Conservation (phyloP, 805 yeast species). For the Candida peoriensis region DNA sequence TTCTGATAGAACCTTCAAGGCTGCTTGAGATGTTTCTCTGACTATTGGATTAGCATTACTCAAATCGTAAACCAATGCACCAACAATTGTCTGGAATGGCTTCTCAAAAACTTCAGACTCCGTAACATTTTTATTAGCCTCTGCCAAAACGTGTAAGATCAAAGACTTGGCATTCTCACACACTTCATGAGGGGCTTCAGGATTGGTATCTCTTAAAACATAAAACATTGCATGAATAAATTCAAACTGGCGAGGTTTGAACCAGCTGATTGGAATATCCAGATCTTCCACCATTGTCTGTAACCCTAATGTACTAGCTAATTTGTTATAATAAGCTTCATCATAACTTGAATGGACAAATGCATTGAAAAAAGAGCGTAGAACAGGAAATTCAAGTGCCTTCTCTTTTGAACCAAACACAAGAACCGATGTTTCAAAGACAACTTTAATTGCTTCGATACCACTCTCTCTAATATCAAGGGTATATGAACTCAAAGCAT, state of each 20-base stretch:
- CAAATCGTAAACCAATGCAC: slow-evolving; percentile 88
- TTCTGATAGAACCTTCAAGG: slow-evolving; percentile 62
- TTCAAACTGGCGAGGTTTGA: slow-evolving; percentile 75
- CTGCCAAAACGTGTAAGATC: slow-evolving; percentile 55
- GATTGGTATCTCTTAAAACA: slow-evolving; percentile 84
- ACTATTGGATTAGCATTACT: slow-evolving; percentile 84
- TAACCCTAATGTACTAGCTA: slow-evolving; percentile 87
- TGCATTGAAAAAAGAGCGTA: slow-evolving; percentile 70
- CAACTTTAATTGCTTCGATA: slow-evolving; percentile 52
- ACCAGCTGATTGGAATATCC: slow-evolving; percentile 65
- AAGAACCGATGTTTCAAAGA: slow-evolving; percentile 55
- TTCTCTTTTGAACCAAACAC: slow-evolving; percentile 66
- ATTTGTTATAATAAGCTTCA: slow-evolving; percentile 77
- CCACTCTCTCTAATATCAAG: slow-evolving; percentile 69
- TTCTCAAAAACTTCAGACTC: slow-evolving; percentile 60
- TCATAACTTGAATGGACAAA: slow-evolving; percentile 91
- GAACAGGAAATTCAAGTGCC: slow-evolving; percentile 67
- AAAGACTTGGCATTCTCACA: slow-evolving; percentile 65
- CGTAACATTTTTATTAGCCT: slow-evolving; percentile 59
- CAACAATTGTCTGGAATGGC: slow-evolving; percentile 74
- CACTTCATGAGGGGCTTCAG: slow-evolving; percentile 80
- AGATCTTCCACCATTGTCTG: slow-evolving; percentile 66
- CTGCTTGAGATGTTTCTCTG: slow-evolving; percentile 72
- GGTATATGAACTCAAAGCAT: slow-evolving; percentile 75
- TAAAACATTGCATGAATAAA: slow-evolving; percentile 82